phyloP scores from a whole-genome alignment of 306 rosid species.

The Quercus alba region DNA sequence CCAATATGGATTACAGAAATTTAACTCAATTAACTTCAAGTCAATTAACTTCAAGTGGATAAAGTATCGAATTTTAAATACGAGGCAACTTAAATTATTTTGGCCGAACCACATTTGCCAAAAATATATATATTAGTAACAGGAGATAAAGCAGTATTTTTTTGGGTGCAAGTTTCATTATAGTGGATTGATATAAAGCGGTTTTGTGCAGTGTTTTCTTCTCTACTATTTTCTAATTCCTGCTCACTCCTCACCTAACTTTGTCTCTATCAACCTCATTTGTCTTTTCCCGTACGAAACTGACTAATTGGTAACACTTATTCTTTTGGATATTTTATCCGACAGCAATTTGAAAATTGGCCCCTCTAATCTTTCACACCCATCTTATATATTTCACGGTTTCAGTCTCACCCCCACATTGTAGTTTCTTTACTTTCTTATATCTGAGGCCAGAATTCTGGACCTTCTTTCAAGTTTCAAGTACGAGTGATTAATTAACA shows the following conservation, averaged over 20 bases:
- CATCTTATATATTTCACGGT: not conserved
- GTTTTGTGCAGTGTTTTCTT: not conserved
- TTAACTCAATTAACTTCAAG: rapidly evolving
- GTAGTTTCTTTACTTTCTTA: not conserved
- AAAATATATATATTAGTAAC: too few relatives aligned
- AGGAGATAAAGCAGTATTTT: too few relatives aligned
- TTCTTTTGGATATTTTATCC: not conserved
- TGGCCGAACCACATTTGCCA: too few relatives aligned
- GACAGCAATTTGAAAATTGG: not conserved
- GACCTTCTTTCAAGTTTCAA: not conserved
- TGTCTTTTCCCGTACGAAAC: not conserved
- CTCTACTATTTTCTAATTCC: not conserved
- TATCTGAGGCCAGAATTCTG: not conserved
- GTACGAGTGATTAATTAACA: not conserved
- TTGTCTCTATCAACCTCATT: not conserved
- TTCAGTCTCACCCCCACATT: not conserved
- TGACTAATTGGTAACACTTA: not conserved
- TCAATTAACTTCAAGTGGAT: rapidly evolving
- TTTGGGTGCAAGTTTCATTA: too few relatives aligned
- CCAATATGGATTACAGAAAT: rapidly evolving
- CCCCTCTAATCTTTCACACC: not conserved
- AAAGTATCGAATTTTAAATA: too few relatives aligned
- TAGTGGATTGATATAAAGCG: not conserved
- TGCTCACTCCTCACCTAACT: not conserved
- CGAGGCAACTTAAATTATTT: too few relatives aligned